A percentile compares a stretch with the other conserved stretches of the same genome.
Evolutionary conservation across 305 asterid species (phyloP).

Genomic region (Coffea humblotiana): DNA sequence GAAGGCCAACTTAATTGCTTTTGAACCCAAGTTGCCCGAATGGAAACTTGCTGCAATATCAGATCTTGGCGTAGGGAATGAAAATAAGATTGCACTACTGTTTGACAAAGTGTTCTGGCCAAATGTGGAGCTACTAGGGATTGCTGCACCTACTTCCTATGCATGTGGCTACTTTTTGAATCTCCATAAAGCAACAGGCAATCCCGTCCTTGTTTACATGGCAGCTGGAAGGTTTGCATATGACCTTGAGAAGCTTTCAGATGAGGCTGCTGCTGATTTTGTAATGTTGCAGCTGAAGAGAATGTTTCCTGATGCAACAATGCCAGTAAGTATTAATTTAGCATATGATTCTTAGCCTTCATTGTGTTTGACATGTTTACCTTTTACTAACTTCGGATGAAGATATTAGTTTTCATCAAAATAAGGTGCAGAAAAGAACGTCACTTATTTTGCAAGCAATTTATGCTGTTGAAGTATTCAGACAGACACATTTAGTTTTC

Average conservation of each 20-base stretch:
- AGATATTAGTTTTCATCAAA: not conserved
- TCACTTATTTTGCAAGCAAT: not conserved
- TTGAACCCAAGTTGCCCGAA: constrained; percentile 87
- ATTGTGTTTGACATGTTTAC: not conserved
- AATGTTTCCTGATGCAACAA: constrained; percentile 80
- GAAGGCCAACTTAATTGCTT: constrained; percentile 72
- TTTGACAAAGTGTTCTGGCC: constrained; percentile 93
- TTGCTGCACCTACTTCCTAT: constrained; percentile 78
- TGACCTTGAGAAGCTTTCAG: constrained; percentile 89
- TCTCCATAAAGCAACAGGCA: constrained; percentile 94
- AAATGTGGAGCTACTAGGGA: constrained; percentile 79
- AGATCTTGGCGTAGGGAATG: constrained; percentile 96
- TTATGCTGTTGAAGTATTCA: not conserved
- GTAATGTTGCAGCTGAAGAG: constrained; percentile 82
- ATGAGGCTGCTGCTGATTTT: constrained; percentile 65
- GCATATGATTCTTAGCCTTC: not conserved
- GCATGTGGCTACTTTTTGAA: constrained; percentile 93
- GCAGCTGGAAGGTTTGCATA: constrained; percentile 88
- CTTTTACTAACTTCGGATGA: not conserved
- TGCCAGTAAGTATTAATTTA: constrained; percentile 57
- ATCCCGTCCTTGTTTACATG: constrained; percentile 92
- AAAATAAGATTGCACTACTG: constrained; percentile 77
- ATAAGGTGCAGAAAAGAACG: not conserved
- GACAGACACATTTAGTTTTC: not conserved
- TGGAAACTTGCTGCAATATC: constrained; percentile 94